Base-by-base conservation (phyloP, 768 basidiomycete species). In the button mushroom (Agaricus bisporus) region DNA sequence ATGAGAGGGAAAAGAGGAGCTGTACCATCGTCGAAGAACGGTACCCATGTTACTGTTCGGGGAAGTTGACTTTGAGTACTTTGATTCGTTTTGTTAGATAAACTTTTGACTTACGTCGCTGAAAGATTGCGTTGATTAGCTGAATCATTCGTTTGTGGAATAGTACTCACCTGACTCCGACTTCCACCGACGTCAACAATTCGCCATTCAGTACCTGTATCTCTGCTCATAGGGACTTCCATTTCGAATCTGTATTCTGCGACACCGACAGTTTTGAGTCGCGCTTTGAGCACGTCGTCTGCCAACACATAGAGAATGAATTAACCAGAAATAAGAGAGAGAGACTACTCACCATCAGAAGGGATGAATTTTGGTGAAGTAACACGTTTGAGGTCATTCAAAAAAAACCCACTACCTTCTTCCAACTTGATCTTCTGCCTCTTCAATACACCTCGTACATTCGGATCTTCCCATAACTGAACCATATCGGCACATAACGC, bases 161-260 rank as follows among this genome's bases (percentile, higher is more conserved):
- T 41, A 28, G 42, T 44, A 70, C 78, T 56, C 62, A 84, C 84
- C 70, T 86, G 78, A 60, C 82, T 86, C 56, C 87, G 74, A 59
- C 83, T 83, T 10, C 88, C 88, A 36, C 87, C 87, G 15, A 89
- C 87, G 61, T 90, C 88, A 39, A 86, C 82, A 36, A 89, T 85
- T 41, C 85, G 73, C 85, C 87, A 88, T 59, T 88, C 86, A 3
- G 76, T 79, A 9, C 78, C 82, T 58, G 75, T 76, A 49, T 82
- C 70, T 51, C 77, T 61, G 0, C 80, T 81, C 1, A 70, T 70
- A 42, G 73, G 64, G 32, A 83, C 77, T 66, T 69, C 88, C 80
- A 90, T 86, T 68, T 86, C 81, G 60, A 91, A 91, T 61, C 78
- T 83, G 68, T 91, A 87, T 65, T 90, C 88, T 4, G 84, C 82